phyloP scores from a whole-genome alignment of 306 rosid genomes.

The Gastrolobium bilobum region DNA sequence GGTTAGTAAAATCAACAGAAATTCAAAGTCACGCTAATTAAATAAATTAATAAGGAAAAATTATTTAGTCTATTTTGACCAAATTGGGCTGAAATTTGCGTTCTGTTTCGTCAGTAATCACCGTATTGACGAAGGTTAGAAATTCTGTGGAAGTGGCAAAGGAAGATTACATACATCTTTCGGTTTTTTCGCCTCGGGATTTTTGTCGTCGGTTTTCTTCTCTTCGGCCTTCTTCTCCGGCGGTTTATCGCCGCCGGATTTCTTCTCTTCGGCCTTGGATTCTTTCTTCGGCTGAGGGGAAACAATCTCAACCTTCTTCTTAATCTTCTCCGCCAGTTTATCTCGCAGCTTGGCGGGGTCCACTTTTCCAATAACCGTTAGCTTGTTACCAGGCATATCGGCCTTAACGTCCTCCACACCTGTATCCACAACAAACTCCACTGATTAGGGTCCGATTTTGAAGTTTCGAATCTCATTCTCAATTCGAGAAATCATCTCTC shows the following conservation, averaged over 20 bases:
- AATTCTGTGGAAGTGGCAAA: not conserved
- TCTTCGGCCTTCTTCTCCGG: conserved; percentile 56
- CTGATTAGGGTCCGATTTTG: not conserved
- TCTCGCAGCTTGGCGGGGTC: conserved; percentile 63
- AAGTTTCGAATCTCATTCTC: not conserved
- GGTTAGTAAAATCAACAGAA: conserved; percentile 34
- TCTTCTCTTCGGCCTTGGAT: conserved; percentile 57
- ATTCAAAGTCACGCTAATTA: not conserved
- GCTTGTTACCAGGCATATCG: conserved; percentile 61
- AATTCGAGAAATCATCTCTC: not conserved
- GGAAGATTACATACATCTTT: conserved; percentile 51
- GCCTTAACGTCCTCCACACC: conserved; percentile 78
- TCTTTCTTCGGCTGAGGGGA: conserved; percentile 75
- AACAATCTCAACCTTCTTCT: conserved; percentile 78
- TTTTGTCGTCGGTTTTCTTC: conserved; percentile 60
- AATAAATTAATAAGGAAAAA: not conserved
- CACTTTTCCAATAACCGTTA: conserved; percentile 75
- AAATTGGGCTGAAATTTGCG: not conserved
- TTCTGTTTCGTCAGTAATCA: not conserved
- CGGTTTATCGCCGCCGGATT: conserved; percentile 59
- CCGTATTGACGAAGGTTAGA: conserved; percentile 17
- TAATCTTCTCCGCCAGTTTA: conserved; percentile 65
- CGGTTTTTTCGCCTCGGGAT: conserved; percentile 65
- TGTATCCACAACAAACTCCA: conserved; percentile 36
- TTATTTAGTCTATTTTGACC: not conserved